Evolutionary conservation across 164 flowering plant species (phyloP).

Genomic region (Chloranthus sessilifolius): DNA sequence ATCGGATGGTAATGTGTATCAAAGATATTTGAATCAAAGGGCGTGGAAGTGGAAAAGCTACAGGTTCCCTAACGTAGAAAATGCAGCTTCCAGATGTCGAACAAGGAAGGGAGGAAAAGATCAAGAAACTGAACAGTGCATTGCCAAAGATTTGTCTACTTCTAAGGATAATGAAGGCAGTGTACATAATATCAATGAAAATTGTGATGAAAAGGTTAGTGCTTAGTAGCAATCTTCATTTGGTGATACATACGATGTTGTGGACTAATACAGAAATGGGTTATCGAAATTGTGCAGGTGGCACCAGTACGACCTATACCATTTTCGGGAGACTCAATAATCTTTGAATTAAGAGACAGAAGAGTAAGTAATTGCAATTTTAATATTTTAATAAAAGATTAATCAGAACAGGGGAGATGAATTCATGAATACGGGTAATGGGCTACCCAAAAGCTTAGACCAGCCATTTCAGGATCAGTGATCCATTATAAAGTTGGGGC

Average conservation of each 20-base stretch:
- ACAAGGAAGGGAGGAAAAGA: neutral
- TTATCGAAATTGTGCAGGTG: slow-evolving; percentile 37
- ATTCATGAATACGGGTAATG: too few species aligned
- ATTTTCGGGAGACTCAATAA: slow-evolving; percentile 51
- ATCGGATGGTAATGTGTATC: slow-evolving; percentile 73
- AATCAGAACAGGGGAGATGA: too few species aligned
- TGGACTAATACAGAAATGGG: slow-evolving; percentile 1
- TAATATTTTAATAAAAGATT: too few species aligned
- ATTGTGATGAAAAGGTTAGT: slow-evolving; percentile 65
- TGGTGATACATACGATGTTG: neutral
- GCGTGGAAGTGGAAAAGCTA: slow-evolving; percentile 76
- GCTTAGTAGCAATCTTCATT: slow-evolving; percentile 7
- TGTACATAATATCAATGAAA: slow-evolving; percentile 8
- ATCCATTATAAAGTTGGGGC: too few species aligned
- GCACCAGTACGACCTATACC: slow-evolving; percentile 62
- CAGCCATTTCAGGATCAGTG: too few species aligned
- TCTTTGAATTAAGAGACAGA: slow-evolving; percentile 75
- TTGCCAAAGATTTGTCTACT: neutral
- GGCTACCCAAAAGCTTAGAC: too few species aligned
- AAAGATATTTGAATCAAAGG: slow-evolving; percentile 48
- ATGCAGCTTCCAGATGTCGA: slow-evolving; percentile 10
- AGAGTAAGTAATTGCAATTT: slow-evolving; percentile 46
- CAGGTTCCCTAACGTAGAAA: slow-evolving; percentile 43
- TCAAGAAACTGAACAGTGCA: neutral
- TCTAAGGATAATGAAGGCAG: neutral